phyloP scores from a whole-genome alignment of 257 asterid genomes.

The Solanum chaucha region DNA sequence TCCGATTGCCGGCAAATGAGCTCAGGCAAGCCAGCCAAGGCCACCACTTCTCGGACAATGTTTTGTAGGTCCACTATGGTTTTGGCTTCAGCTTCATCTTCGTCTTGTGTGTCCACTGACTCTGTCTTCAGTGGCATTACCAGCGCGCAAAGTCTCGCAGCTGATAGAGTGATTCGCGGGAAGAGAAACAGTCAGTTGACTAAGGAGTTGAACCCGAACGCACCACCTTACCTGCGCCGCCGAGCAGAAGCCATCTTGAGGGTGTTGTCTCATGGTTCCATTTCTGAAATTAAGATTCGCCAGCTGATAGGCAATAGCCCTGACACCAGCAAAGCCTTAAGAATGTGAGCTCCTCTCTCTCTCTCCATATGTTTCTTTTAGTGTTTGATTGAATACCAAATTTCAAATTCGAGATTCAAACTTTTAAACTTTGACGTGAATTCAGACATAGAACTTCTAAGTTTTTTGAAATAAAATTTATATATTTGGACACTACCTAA shows the following conservation, averaged over 20 bases:
- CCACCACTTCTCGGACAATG: slow-evolving; percentile 31
- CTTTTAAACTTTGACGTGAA: not conserved
- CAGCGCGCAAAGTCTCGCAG: slow-evolving; percentile 21
- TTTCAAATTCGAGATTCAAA: not conserved
- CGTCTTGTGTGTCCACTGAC: slow-evolving; percentile 45
- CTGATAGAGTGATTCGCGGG: not conserved
- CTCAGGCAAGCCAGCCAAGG: slow-evolving; percentile 17
- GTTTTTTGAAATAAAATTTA: not conserved
- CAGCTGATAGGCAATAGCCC: slow-evolving; percentile 93
- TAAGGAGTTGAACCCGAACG: slow-evolving; percentile 1
- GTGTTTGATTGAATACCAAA: not conserved
- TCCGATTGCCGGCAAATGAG: slow-evolving; percentile 29
- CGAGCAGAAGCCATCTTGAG: slow-evolving; percentile 61
- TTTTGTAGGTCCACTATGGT: not conserved
- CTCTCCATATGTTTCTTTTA: not conserved
- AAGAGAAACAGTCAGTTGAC: not conserved
- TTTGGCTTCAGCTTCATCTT: slow-evolving; percentile 17
- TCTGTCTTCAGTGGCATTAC: slow-evolving; percentile 14
- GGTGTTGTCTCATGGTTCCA: slow-evolving; percentile 51
- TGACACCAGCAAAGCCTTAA: slow-evolving; percentile 95
- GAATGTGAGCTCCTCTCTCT: slow-evolving; percentile 41
- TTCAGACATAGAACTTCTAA: not conserved
- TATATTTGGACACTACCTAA: not conserved
- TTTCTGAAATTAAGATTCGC: slow-evolving; percentile 84
- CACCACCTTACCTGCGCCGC: slow-evolving; percentile 44